Evolutionary conservation across 164 flowering plant genomes (phyloP).

Genomic region (Tetracentron sinense): DNA sequence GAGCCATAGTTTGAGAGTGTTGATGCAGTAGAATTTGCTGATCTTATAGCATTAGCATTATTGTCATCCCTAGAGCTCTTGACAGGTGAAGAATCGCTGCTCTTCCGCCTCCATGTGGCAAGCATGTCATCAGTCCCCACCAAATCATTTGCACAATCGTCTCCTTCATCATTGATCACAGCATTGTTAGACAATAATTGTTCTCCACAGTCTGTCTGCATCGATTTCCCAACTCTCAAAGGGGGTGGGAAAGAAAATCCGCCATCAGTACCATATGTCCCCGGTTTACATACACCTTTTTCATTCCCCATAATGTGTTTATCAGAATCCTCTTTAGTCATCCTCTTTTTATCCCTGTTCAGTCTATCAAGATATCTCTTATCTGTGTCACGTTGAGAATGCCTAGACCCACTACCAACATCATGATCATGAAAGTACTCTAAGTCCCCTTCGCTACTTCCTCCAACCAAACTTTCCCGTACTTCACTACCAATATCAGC

Average conservation of each 20-base stretch:
- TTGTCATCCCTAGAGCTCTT: conserved; percentile 50
- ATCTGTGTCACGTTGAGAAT: conserved; percentile 19
- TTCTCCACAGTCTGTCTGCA: conserved; percentile 42
- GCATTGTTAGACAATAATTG: conserved; percentile 43
- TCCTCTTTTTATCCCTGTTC: conserved; percentile 30
- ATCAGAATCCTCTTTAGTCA: conserved; percentile 24
- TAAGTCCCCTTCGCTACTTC: conserved; percentile 62
- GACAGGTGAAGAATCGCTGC: conserved; percentile 52
- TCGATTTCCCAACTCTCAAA: conserved; percentile 35
- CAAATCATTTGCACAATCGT: conserved; percentile 24
- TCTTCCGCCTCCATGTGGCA: conserved; percentile 51
- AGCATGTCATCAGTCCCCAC: conserved; percentile 41
- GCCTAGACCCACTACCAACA: conserved; percentile 30
- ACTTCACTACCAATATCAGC: conserved; percentile 73
- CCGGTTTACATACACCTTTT: conserved; percentile 21
- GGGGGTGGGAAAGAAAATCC: conserved; percentile 65
- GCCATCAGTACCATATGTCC: conserved; percentile 35
- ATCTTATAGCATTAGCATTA: conserved; percentile 35
- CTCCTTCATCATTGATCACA: conserved; percentile 30
- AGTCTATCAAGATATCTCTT: conserved; percentile 27
- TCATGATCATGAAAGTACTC: conserved; percentile 58
- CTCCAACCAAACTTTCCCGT: conserved; percentile 58
- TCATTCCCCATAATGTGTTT: conserved; percentile 31
- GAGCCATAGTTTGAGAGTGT: conserved; percentile 49
- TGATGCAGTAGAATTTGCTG: conserved; percentile 54